Conservation (phyloP, 768 basidiomycete genomes). For the Mycena vulgaris region DNA sequence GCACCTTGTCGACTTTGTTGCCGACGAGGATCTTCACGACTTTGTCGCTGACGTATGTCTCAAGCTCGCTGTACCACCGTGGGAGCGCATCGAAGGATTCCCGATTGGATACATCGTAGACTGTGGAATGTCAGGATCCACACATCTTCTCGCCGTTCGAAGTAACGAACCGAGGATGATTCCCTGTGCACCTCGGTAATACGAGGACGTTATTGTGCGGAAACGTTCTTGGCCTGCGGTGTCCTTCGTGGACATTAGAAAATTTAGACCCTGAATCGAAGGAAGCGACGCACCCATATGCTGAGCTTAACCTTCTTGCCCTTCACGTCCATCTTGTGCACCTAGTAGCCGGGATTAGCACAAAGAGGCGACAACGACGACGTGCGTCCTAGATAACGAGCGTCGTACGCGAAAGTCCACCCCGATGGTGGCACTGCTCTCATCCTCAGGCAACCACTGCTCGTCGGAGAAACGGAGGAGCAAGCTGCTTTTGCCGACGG, state of each 20-base stretch:
- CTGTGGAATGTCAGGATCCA: conserved; percentile 56
- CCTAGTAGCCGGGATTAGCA: conserved; percentile 52
- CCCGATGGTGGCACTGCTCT: conserved; percentile 87
- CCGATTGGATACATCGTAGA: conserved; percentile 95
- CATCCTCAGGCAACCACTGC: conserved; percentile 94
- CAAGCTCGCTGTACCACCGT: conserved; percentile 93
- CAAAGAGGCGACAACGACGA: conserved; percentile 6
- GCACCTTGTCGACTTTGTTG: conserved; percentile 93
- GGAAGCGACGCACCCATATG: conserved; percentile 86
- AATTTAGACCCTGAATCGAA: neutral
- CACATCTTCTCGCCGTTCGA: conserved; percentile 45
- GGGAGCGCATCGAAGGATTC: conserved; percentile 96
- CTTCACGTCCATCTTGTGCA: conserved; percentile 90
- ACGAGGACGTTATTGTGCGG: conserved; percentile 94
- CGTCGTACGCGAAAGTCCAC: conserved; percentile 85
- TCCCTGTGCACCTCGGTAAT: conserved; percentile 92
- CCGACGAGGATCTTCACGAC: conserved; percentile 97
- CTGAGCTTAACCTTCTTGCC: conserved; percentile 92
- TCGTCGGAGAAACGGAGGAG: conserved; percentile 97
- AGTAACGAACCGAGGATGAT: conserved; percentile 76
- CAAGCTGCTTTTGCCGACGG: conserved; percentile 94
- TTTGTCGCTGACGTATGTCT: conserved; percentile 89
- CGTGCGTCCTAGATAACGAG: neutral
- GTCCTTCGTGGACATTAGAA: conserved; percentile 68
- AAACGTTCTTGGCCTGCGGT: conserved; percentile 98